Evolutionary conservation across 2,329 filamentous ascomycete species (phyloP), one percentile per base, ranked within the genome.

Genomic region (Magnaporthiopsis poae): DNA sequence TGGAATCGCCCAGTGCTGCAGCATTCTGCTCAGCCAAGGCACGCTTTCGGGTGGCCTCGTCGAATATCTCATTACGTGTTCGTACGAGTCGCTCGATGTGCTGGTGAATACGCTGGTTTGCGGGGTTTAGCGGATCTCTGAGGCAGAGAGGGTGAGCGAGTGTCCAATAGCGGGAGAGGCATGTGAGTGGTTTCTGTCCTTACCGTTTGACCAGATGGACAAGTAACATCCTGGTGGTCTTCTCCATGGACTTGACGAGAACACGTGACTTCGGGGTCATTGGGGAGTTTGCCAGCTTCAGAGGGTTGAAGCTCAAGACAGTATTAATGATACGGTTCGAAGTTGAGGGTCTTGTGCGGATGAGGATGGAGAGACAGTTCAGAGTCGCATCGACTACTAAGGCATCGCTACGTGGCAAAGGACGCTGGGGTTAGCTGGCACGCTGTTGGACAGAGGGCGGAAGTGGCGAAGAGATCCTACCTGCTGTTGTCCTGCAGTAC

Each of bases 161-260:
- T 46, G 65, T 35, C 27, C 12, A 25, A 8, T 21, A 56, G 9
- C 46, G 9, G 3, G 21, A 21, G 5, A 21, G 46, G 7, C 8
- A n/a, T 13, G 9, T 56, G n/a, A n/a, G 46, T 8, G n/a, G 35
- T 27, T 31, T 27, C 9, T n/a, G 15, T 27, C 69, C 81, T 70
- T 81, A 91, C 89, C 87, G 85, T 79, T 94, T 94, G 71, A 90
- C 82, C 65, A 96, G 81, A 77, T 97, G 93, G 65, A 93, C 84
- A 59, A 98, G 82, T 62, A 99, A 80, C 71, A 92, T 87, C 72
- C 92, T 86, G 3, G 90, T 90, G 31, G 95, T 99, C 74, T 96
- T 92, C 76, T 97, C 94, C 87, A 99, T 95, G 5, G 94, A 98
- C 77, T 89, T 92, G 68, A 96, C 84, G 72, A 94, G 86, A 68